Conservation (phyloP, 257 asterid species). For the Lantana camara region DNA sequence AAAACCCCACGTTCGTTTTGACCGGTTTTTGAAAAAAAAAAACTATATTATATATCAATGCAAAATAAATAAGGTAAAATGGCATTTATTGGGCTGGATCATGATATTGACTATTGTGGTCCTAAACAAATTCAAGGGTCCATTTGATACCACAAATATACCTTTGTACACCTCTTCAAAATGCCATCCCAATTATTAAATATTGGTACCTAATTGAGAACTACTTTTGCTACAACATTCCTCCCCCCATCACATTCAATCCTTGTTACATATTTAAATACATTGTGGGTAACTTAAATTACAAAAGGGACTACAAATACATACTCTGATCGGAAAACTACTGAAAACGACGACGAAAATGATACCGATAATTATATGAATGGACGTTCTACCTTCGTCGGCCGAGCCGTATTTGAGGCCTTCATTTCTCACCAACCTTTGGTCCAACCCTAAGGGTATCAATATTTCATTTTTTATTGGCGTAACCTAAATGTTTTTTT, state of each 20-base stretch:
- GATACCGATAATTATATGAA: background rate
- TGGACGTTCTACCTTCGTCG: background rate
- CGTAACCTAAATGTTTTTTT: background rate
- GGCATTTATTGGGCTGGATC: slow-evolving; percentile 24
- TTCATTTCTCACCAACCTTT: slow-evolving; percentile 1
- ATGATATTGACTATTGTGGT: slow-evolving; percentile 34
- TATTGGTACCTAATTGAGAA: slow-evolving; percentile 25
- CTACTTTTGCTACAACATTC: slow-evolving; percentile 54
- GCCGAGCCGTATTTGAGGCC: background rate
- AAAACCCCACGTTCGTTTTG: too few relatives aligned
- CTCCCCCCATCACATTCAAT: slow-evolving; percentile 49
- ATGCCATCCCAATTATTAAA: slow-evolving; percentile 36
- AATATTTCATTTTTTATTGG: background rate
- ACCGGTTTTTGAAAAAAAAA: too few relatives aligned
- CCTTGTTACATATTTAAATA: slow-evolving; percentile 35
- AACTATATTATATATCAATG: too few relatives aligned
- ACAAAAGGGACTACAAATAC: background rate
- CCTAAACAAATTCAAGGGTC: slow-evolving; percentile 32
- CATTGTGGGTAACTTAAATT: background rate
- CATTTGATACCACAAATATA: slow-evolving; percentile 30
- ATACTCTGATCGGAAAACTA: background rate
- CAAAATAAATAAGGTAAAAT: background rate
- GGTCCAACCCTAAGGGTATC: background rate
- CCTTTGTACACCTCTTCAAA: slow-evolving; percentile 9
- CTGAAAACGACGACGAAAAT: background rate